Percentiles rank a stretch among this genome's conserved stretches.
Evolutionary conservation across 306 rosid genomes (phyloP).

Genomic region (Spatholobus suberectus): DNA sequence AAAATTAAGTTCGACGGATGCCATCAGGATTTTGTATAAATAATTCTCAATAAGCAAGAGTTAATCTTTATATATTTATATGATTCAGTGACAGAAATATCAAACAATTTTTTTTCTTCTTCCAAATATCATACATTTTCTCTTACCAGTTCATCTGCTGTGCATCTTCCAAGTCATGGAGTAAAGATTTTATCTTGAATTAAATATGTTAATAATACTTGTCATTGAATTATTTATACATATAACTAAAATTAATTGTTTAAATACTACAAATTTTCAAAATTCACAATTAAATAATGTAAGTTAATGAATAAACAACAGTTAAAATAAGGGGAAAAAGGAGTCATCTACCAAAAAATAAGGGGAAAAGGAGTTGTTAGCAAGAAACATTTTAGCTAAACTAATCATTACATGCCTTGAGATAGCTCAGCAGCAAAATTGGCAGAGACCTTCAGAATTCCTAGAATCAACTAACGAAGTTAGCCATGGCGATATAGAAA

Average conservation of each 20-base stretch:
- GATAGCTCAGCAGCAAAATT: neutral
- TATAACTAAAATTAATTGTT: neutral
- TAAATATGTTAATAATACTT: neutral
- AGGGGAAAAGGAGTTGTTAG: neutral
- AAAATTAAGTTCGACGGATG: too few species aligned
- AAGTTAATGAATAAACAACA: neutral
- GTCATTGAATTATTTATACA: neutral
- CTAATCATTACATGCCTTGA: constrained; percentile 6
- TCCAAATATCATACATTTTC: too few species aligned
- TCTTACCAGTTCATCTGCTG: neutral
- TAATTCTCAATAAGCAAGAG: too few species aligned
- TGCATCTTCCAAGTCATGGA: neutral
- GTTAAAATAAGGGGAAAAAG: neutral
- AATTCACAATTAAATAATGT: neutral
- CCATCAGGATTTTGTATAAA: too few species aligned
- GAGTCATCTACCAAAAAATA: too few species aligned
- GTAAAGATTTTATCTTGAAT: neutral
- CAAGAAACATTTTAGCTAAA: neutral
- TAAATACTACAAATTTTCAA: neutral
- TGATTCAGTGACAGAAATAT: too few species aligned
- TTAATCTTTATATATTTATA: too few species aligned
- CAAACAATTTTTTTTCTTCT: too few species aligned
- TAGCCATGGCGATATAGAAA: neutral
- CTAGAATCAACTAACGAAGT: neutral
- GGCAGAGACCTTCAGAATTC: neutral